Conservation (phyloP, 1,284 basidiomycete genomes). For the Takashimella koratensis region DNA sequence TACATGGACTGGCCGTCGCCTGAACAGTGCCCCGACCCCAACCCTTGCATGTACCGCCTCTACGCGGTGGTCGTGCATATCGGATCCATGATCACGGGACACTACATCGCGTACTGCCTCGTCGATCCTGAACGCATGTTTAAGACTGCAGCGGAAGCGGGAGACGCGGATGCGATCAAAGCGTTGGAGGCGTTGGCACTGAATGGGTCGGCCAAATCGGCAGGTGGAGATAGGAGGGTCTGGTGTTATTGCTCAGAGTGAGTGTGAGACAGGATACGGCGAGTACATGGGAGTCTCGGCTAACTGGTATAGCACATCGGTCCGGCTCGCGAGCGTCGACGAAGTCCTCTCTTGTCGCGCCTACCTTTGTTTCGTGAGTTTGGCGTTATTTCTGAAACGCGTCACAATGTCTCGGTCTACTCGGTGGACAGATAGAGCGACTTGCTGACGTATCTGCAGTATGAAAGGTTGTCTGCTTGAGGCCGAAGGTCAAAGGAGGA, state of each 20-base stretch:
- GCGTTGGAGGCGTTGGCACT: slow-evolving; percentile 2
- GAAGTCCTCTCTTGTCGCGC: slow-evolving; percentile 87
- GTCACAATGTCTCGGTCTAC: not conserved
- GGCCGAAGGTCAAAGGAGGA: no score
- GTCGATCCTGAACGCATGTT: slow-evolving; percentile 43
- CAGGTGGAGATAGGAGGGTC: slow-evolving; percentile 54
- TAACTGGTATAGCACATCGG: slow-evolving; percentile 55
- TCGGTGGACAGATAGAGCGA: not conserved
- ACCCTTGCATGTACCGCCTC: slow-evolving; percentile 44
- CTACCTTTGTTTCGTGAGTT: slow-evolving; percentile 60
- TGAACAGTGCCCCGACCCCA: slow-evolving; percentile 36
- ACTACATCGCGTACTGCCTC: slow-evolving; percentile 68
- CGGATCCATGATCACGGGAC: slow-evolving; percentile 78
- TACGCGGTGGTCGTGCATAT: slow-evolving; percentile 80
- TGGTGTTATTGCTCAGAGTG: slow-evolving; percentile 81
- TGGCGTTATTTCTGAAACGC: no score
- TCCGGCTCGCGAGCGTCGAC: slow-evolving; percentile 71
- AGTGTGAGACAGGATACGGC: slow-evolving; percentile 47
- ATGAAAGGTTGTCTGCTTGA: not conserved
- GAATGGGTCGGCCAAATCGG: not conserved
- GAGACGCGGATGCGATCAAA: not conserved
- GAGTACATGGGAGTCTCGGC: not conserved
- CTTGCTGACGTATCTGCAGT: not conserved
- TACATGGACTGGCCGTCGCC: slow-evolving; percentile 46
- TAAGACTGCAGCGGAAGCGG: slow-evolving; percentile 2